These are phyloP conservation scores for Coemansia interrupta DNA, from an alignment of 192 early-diverging fungal species.

Conservation along the genomic window DNA sequence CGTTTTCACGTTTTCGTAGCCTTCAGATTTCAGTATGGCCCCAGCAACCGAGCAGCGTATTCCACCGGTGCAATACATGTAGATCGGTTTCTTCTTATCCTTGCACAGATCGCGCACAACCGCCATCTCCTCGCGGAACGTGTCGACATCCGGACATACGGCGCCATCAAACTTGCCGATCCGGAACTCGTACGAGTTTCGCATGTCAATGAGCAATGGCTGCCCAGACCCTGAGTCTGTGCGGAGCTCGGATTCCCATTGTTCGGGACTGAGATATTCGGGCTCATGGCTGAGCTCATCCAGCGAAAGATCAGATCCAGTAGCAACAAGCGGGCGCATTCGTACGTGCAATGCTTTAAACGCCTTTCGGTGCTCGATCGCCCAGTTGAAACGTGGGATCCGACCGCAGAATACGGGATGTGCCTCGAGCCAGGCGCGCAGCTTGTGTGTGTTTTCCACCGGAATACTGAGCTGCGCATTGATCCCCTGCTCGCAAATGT, in stretches of 20 bases:
- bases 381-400: slow-evolving; percentile 58
- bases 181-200: slow-evolving; percentile 71
- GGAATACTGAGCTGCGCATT: slow-evolving; percentile 79
- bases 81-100: slow-evolving; percentile 60
- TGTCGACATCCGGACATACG: slow-evolving; percentile 66
- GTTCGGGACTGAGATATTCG: slow-evolving; percentile 61
- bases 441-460: slow-evolving; percentile 35
- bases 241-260: slow-evolving; percentile 61
- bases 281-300: slow-evolving; percentile 63
- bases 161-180: slow-evolving; percentile 72
- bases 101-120: slow-evolving; percentile 61
- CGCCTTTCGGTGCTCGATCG: slow-evolving; percentile 58
- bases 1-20: slow-evolving; percentile 64
- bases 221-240: slow-evolving; percentile 14
- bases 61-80: slow-evolving; percentile 85
- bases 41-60: slow-evolving; percentile 80
- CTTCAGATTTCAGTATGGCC: slow-evolving; percentile 64
- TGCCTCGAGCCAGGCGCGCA: slow-evolving; percentile 57
- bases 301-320: slow-evolving; percentile 53
- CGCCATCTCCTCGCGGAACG: slow-evolving; percentile 66
- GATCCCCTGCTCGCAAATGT: slow-evolving; percentile 69
- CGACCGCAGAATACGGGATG: slow-evolving; percentile 32
- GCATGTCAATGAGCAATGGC: slow-evolving; percentile 69
- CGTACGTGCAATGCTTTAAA: slow-evolving; percentile 69
- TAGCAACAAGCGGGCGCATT: slow-evolving; percentile 60